Conservation (phyloP, 805 yeast species). For the Candida gorgasii region DNA sequence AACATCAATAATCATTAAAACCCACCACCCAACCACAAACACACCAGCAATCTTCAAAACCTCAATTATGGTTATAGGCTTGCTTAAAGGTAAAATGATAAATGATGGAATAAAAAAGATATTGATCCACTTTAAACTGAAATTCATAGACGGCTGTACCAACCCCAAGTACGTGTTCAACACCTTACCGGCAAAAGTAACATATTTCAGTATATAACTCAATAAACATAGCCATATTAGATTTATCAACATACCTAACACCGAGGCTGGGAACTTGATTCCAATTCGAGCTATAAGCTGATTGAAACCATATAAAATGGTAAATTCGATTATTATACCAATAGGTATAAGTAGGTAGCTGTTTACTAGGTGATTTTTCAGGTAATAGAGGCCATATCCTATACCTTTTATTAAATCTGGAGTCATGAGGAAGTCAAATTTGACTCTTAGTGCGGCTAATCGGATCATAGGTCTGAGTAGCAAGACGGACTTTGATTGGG, state of each 20-base stretch:
- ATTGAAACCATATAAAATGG: constrained; percentile 55
- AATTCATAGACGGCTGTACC: constrained; percentile 65
- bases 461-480: background rate
- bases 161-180: constrained; percentile 32
- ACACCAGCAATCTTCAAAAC: constrained; percentile 75
- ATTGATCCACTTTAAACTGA: constrained; percentile 75
- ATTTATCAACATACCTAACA: constrained; percentile 64
- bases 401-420: constrained; percentile 4
- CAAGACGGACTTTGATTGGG: background rate
- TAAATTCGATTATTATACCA: constrained; percentile 48
- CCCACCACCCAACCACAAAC: constrained; percentile 63
- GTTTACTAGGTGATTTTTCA: constrained; percentile 35
- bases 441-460: constrained; percentile 5
- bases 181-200: constrained; percentile 18
- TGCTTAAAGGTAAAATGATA: constrained; percentile 66
- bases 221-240: constrained; percentile 46
- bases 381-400: constrained; percentile 33
- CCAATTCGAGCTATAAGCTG: constrained; percentile 44
- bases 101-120: constrained; percentile 78
- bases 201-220: constrained; percentile 25
- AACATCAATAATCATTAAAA: constrained; percentile 46
- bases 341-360: constrained; percentile 49
- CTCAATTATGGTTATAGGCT: constrained; percentile 64
- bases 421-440: constrained; percentile 1
- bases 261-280: constrained; percentile 68